Evolutionary conservation across 805 yeast species (phyloP).

Genomic region (Monosporozyma servazzii): DNA sequence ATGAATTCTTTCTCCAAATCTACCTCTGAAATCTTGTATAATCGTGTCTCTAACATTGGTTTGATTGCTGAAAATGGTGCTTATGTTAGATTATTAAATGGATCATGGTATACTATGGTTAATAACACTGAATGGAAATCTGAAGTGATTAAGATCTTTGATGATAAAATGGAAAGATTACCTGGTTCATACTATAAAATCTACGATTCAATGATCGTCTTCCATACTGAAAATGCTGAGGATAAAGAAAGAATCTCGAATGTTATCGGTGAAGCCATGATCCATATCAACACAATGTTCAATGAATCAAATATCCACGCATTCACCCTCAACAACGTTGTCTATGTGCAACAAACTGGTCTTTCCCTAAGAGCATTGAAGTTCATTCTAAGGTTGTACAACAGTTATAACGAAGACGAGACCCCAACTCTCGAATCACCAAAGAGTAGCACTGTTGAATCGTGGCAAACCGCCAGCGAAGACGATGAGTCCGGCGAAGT

Average conservation of each 20-base stretch:
- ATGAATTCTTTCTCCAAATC: slow-evolving; percentile 55
- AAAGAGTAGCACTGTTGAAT: background rate
- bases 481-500: background rate
- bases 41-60: slow-evolving; percentile 62
- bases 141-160: slow-evolving; percentile 28
- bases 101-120: slow-evolving; percentile 54
- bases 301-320: slow-evolving; percentile 65
- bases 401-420: slow-evolving; percentile 16
- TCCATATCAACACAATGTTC: slow-evolving; percentile 72
- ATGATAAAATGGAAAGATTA: slow-evolving; percentile 52
- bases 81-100: slow-evolving; percentile 45
- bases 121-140: slow-evolving; percentile 37
- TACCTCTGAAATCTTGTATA: slow-evolving; percentile 58
- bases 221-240: slow-evolving; percentile 63
- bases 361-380: slow-evolving; percentile 48
- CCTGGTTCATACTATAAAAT: slow-evolving; percentile 69
- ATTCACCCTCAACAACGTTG: slow-evolving; percentile 49
- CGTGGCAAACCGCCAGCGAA: background rate
- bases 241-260: slow-evolving; percentile 54
- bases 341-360: slow-evolving; percentile 61
- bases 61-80: slow-evolving; percentile 89
- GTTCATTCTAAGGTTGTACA: slow-evolving; percentile 38
- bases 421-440: background rate
- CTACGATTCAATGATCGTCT: slow-evolving; percentile 66
- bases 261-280: slow-evolving; percentile 73